A percentile compares a stretch with the other conserved stretches of the same genome.
Conservation (phyloP, 1,139 yeast genomes). For the Zhuliangozyma parablackwelliae region DNA sequence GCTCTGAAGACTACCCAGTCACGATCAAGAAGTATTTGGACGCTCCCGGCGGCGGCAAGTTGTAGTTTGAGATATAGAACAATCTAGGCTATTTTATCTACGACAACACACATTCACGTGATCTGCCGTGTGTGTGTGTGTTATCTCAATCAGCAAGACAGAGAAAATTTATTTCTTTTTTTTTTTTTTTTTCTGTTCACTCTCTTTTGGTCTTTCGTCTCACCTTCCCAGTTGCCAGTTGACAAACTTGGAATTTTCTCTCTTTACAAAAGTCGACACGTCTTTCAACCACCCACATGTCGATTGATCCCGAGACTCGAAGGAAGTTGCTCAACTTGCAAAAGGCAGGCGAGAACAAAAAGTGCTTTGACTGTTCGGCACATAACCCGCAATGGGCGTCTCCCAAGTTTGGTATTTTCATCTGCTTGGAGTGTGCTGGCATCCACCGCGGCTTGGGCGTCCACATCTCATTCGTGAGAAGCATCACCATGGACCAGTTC, state of each 20-base stretch:
- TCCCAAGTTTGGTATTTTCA: conserved; percentile 93
- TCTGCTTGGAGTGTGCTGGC: conserved; percentile 97
- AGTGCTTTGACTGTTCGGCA: conserved; percentile 90
- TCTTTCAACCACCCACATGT: conserved; percentile 30
- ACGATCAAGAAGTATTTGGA: conserved; percentile 15
- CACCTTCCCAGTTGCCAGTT: too few relatives aligned
- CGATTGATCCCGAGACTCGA: conserved; percentile 87
- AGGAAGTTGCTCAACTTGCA: conserved; percentile 77
- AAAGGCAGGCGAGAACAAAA: conserved; percentile 76
- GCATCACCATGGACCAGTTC: conserved; percentile 96
- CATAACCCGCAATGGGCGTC: conserved; percentile 99
- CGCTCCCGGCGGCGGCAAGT: conserved; percentile 7
- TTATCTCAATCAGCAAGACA: not conserved
- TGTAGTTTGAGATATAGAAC: too few relatives aligned
- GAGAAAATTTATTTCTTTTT: not conserved
- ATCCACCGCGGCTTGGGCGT: conserved; percentile 95
- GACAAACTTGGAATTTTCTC: too few relatives aligned
- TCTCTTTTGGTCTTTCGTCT: too few relatives aligned
- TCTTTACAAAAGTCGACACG: too few relatives aligned
- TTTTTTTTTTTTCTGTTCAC: not conserved
- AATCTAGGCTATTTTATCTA: too few relatives aligned
- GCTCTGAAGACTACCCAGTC: conserved; percentile 30
- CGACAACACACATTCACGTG: too few relatives aligned
- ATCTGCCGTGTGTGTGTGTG: not conserved
- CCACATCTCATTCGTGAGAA: conserved; percentile 92